Conservation (phyloP, 495 filamentous ascomycete species). For the Penicillium bovifimosum region DNA sequence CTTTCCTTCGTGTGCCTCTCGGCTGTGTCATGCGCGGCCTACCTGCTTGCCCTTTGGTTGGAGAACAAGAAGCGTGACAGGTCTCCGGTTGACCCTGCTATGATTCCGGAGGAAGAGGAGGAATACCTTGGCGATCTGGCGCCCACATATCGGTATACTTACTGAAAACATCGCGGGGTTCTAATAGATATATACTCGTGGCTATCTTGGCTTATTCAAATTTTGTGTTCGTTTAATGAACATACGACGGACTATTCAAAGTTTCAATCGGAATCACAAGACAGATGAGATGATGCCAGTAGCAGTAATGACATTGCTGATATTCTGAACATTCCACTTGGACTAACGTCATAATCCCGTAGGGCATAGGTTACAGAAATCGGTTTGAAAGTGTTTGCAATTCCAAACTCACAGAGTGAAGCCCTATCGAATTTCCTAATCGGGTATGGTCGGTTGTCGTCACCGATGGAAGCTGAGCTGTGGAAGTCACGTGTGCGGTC, state of each 20-base stretch:
- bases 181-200: neutral
- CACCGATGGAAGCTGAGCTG: neutral
- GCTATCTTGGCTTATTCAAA: neutral
- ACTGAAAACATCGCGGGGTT: slow-evolving; percentile 15
- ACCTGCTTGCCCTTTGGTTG: slow-evolving; percentile 51
- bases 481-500: neutral
- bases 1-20: slow-evolving; percentile 68
- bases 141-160: slow-evolving; percentile 37
- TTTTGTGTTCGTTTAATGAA: neutral
- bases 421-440: slow-evolving; percentile 11
- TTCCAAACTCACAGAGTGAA: neutral
- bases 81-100: slow-evolving; percentile 15
- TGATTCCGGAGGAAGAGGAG: slow-evolving; percentile 24
- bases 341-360: neutral
- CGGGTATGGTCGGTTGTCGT: slow-evolving; percentile 12
- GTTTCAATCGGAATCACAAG: neutral
- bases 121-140: slow-evolving; percentile 37
- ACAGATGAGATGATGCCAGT: neutral
- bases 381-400: neutral
- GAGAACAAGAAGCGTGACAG: slow-evolving; percentile 63
- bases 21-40: slow-evolving; percentile 52
- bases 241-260: neutral
- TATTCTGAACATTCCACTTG: neutral
- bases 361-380: neutral
- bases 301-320: neutral